A percentile compares a stretch with the other conserved stretches of the same genome.
These are phyloP conservation scores for Heliamphora exappendiculata DNA, from an alignment of 148 eudicot species.

Conservation along the genomic window DNA sequence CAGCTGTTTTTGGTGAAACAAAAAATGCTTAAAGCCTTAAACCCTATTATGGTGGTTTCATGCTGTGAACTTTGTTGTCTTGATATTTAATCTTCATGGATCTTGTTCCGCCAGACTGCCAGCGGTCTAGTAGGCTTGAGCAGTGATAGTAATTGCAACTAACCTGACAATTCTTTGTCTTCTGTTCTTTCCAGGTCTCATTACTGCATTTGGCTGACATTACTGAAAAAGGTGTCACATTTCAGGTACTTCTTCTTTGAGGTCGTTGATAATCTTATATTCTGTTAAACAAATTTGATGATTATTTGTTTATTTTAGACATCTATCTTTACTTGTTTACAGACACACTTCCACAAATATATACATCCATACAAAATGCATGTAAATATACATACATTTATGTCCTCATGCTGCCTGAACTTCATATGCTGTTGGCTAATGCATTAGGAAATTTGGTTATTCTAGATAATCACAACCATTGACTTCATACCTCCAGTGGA, in stretches of 20 bases:
- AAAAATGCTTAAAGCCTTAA: not conserved
- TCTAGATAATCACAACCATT: not conserved
- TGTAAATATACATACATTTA: too few relatives aligned
- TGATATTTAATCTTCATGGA: not conserved
- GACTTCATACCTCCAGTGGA: not conserved
- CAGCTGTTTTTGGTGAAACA: not conserved
- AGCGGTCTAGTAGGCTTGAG: constrained; percentile 3
- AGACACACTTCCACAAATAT: not conserved
- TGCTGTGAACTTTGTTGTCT: not conserved
- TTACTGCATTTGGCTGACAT: constrained; percentile 88
- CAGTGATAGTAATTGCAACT: not conserved
- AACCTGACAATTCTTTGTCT: not conserved
- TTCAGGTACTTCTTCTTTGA: constrained; percentile 45
- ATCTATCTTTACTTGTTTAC: not conserved
- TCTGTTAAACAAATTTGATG: not conserved
- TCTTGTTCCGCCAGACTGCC: not conserved
- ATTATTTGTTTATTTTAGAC: not conserved
- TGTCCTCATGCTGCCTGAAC: not conserved
- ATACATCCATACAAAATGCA: not conserved
- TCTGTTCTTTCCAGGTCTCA: constrained; percentile 62
- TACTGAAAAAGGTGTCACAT: constrained; percentile 84
- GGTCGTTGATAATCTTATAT: not conserved
- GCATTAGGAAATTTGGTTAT: not conserved
- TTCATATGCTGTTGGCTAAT: not conserved
- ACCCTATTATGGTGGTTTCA: not conserved